Evolutionary conservation across 2,329 filamentous ascomycete genomes (phyloP), one percentile per base, ranked within the genome.

Genomic region (Colletotrichum costaricense): DNA sequence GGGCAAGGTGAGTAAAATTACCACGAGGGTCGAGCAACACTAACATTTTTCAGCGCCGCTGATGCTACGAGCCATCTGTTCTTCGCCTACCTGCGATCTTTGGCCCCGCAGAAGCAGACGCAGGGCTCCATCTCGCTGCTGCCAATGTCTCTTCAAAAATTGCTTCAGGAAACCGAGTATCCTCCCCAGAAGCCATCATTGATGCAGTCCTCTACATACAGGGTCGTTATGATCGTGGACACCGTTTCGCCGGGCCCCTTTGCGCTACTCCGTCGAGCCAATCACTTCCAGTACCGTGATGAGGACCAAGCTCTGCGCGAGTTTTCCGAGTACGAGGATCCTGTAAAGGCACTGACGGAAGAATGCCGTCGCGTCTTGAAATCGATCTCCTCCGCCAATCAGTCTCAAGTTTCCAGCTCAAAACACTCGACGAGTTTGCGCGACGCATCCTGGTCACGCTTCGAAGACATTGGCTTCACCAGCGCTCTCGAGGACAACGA

Each of bases 31-130:
- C n/a, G 8, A 33, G 49, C 26, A 38, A 46, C 14, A 78, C 83
- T 84, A 74, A 85, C 78, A 63, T 64, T 69, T 59, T 76, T 33
- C 78, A 97, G 94, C 79, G 95, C 96, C 74, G 97, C 97, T 72
- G 95, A 98, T 87, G 97, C 97, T 67, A 95, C 96, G 24, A 98
- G 95, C 79, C 97, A 99, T 85, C 86, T 99, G 67, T 99, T 99
- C 87, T 99, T 99, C 81, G 97, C 97, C 69, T 99, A 98, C 81
- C 90, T 99, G 60, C 91, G 97, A 78, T 98, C 95, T 0, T 86
- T 98, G 59, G 92, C 95, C 2, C 96, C 97, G n/a, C 93, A 96
- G 75, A 90, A 92, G 75, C 90, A 92, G 75, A 90, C 91, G 35
- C 86, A 93, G 65, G 94, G 91, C 75, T 94, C 94, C 59, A 97